These are phyloP conservation scores for Neofusicoccum cordaticola DNA, from an alignment of 2,329 filamentous ascomycete genomes.

Conservation along the genomic window DNA sequence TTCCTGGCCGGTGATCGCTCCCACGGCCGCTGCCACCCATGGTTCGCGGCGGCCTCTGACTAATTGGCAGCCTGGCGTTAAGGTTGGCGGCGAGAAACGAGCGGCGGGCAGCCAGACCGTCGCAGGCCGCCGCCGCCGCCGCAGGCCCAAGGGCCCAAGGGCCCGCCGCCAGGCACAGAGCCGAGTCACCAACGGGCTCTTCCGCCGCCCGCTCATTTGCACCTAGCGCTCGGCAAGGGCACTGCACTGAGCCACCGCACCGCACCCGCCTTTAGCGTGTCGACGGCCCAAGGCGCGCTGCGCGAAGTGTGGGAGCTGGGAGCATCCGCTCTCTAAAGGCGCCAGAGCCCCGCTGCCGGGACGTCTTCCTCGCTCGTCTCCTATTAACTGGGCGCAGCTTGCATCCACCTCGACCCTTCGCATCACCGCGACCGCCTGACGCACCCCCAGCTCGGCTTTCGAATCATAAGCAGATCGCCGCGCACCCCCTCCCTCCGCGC, in stretches of 20 bases:
- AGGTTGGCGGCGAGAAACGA: constrained; percentile 15
- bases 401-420: constrained; percentile 15
- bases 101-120: constrained; percentile 10
- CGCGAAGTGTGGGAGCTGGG: constrained; percentile 9
- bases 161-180: constrained; percentile 12
- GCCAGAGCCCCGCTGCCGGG: constrained; percentile 15
- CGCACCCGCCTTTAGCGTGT: constrained; percentile 14
- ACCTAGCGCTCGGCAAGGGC: constrained; percentile 15
- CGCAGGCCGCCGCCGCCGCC: constrained; percentile 5
- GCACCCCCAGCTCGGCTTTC: constrained; percentile 11
- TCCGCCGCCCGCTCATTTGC: constrained; percentile 9
- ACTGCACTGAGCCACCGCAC: constrained; percentile 11
- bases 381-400: constrained; percentile 16
- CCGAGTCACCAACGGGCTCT: constrained; percentile 14
- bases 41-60: constrained; percentile 8
- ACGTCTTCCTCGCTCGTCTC: constrained; percentile 16
- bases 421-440: constrained; percentile 12
- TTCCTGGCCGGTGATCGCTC: constrained; percentile 12
- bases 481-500: constrained; percentile 3
- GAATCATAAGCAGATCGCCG: constrained; percentile 16
- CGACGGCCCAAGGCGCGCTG: not conserved
- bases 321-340: constrained; percentile 16
- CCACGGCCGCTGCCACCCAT: constrained; percentile 1
- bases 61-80: constrained; percentile 7
- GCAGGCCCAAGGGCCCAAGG: not conserved